A percentile compares a stretch with the other conserved stretches of the same genome.
phyloP scores from a whole-genome alignment of 73 alveolate genomes.

The Blepharisma japonicum region DNA sequence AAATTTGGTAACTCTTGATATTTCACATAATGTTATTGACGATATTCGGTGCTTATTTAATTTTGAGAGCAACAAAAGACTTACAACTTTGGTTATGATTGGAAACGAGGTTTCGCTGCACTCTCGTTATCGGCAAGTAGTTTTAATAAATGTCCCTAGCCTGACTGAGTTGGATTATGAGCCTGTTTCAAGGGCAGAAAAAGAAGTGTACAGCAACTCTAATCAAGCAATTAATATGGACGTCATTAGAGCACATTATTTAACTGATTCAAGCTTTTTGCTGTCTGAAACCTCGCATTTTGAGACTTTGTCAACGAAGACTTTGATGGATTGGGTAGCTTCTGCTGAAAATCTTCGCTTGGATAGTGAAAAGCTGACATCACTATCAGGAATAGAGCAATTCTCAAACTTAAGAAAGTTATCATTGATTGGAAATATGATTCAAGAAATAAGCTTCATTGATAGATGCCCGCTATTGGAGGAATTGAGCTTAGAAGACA shows the following conservation, averaged over 20 bases:
- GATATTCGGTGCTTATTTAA: conserved; percentile 68
- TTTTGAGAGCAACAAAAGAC: conserved; percentile 61
- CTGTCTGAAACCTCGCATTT: conserved; percentile 22
- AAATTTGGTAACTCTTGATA: conserved; percentile 76
- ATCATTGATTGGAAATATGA: conserved; percentile 74
- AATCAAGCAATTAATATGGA: conserved; percentile 29
- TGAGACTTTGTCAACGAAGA: not conserved
- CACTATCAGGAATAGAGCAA: conserved; percentile 67
- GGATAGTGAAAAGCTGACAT: conserved; percentile 54
- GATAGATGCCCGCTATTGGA: conserved; percentile 75
- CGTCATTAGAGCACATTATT: conserved; percentile 26
- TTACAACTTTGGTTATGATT: conserved; percentile 49
- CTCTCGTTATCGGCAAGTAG: conserved; percentile 42
- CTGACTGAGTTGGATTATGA: conserved; percentile 53
- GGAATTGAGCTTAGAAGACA: conserved; percentile 86
- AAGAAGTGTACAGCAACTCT: not conserved
- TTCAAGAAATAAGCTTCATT: conserved; percentile 77
- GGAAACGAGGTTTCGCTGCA: conserved; percentile 73
- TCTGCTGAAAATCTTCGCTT: conserved; percentile 49
- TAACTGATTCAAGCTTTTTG: conserved; percentile 21
- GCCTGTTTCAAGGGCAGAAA: conserved; percentile 25
- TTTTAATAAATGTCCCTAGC: conserved; percentile 40
- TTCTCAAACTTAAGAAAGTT: conserved; percentile 71
- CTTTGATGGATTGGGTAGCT: conserved; percentile 52
- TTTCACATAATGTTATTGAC: conserved; percentile 85